Evolutionary conservation across 192 early-diverging fungal genomes (phyloP).

Genomic region (Martensiomyces pterosporus): DNA sequence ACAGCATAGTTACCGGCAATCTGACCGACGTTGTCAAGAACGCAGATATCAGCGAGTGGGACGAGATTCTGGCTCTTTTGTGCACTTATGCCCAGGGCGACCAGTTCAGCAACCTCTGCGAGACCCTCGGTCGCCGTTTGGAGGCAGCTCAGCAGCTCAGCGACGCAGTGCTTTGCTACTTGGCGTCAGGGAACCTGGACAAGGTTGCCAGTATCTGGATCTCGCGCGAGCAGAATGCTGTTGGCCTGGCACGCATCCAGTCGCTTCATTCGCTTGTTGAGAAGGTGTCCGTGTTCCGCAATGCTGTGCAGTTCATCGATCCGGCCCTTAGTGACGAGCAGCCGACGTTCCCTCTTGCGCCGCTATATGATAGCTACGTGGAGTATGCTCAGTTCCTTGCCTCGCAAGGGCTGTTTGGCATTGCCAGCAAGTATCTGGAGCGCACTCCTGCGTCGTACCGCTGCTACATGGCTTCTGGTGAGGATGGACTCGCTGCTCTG

Average conservation of each 20-base stretch:
- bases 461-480: slow-evolving; percentile 22
- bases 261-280: slow-evolving; percentile 79
- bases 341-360: slow-evolving; percentile 49
- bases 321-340: slow-evolving; percentile 53
- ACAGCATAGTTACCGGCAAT: slow-evolving; percentile 77
- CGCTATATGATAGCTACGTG: slow-evolving; percentile 78
- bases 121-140: slow-evolving; percentile 61
- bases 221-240: slow-evolving; percentile 9
- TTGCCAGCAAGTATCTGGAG: slow-evolving; percentile 75
- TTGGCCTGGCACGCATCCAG: slow-evolving; percentile 53
- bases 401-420: slow-evolving; percentile 68
- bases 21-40: slow-evolving; percentile 75
- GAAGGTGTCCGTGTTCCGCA: slow-evolving; percentile 89
- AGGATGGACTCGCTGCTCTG: slow-evolving; percentile 57
- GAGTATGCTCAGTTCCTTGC: slow-evolving; percentile 81
- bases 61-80: slow-evolving; percentile 85
- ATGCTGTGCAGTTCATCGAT: slow-evolving; percentile 89
- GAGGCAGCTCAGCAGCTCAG: slow-evolving; percentile 28
- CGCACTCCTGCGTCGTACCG: slow-evolving; percentile 66
- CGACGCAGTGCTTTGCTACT: slow-evolving; percentile 57
- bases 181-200: slow-evolving; percentile 49
- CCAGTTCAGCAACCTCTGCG: slow-evolving; percentile 69
- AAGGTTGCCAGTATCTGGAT: slow-evolving; percentile 85
- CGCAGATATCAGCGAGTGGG: slow-evolving; percentile 81
- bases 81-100: slow-evolving; percentile 91